These are phyloP conservation scores for Arabis alpina DNA, from an alignment of 345 rosid genomes.

Conservation along the genomic window DNA sequence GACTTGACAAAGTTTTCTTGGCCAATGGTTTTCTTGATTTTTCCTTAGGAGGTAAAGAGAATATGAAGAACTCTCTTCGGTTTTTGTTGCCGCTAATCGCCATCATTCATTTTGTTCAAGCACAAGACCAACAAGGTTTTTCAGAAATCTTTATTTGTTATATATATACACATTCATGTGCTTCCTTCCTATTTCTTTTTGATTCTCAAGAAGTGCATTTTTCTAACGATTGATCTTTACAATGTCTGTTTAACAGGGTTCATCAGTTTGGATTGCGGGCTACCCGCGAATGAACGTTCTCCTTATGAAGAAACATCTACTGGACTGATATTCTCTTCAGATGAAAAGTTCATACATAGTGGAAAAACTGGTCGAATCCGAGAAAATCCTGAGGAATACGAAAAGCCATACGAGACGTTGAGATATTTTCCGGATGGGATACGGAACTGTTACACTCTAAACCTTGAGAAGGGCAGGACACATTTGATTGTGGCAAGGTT, in stretches of 20 bases:
- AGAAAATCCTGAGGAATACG: no score
- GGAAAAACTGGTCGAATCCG: no score
- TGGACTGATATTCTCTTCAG: no score
- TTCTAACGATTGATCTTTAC: background rate
- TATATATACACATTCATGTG: background rate
- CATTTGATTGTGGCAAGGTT: constrained; percentile 41
- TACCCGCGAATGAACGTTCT: background rate
- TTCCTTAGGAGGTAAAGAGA: background rate
- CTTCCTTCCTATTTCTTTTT: background rate
- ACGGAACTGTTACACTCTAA: constrained; percentile 46
- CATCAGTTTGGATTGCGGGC: constrained; percentile 49
- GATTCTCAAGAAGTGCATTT: background rate
- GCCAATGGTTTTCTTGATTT: background rate
- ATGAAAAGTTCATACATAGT: no score
- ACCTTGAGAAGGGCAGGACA: constrained; percentile 30
- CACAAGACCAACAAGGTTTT: constrained; percentile 39
- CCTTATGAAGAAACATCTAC: no score
- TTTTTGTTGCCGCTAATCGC: background rate
- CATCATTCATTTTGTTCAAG: constrained; percentile 8
- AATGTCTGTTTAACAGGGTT: constrained; percentile 36
- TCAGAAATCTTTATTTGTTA: background rate
- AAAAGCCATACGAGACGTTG: background rate
- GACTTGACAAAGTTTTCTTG: background rate
- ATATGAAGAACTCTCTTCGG: background rate
- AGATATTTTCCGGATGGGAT: constrained; percentile 47